Conservation (phyloP, 2,329 filamentous ascomycete genomes). For the Metarhizium guizhouense region DNA sequence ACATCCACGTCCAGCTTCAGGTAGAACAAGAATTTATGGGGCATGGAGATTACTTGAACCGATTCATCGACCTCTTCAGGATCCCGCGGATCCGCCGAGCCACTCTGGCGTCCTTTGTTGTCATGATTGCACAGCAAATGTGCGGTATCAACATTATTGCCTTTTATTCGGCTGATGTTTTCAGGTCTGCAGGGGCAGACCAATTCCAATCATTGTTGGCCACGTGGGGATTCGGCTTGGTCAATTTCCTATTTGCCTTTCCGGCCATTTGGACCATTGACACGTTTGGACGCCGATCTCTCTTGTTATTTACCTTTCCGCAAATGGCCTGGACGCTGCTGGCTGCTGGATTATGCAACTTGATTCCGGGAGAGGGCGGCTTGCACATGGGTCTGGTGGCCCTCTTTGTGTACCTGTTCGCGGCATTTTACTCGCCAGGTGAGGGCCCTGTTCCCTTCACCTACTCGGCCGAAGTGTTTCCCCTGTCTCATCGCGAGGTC, state of each 20-base stretch:
- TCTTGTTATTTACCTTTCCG: constrained; percentile 34
- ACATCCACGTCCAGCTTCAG: constrained; percentile 54
- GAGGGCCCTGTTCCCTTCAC: constrained; percentile 62
- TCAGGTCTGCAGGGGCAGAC: constrained; percentile 46
- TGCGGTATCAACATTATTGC: constrained; percentile 65
- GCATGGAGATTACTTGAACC: constrained; percentile 47
- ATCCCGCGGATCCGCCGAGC: constrained; percentile 62
- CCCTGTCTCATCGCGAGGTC: constrained; percentile 60
- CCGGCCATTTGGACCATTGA: constrained; percentile 53
- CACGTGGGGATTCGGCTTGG: constrained; percentile 48
- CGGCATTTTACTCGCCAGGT: constrained; percentile 39
- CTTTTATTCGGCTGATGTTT: constrained; percentile 63
- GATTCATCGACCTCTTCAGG: constrained; percentile 58
- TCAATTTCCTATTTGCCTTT: constrained; percentile 50
- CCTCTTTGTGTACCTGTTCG: constrained; percentile 48
- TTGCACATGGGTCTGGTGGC: constrained; percentile 37
- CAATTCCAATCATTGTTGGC: constrained; percentile 49
- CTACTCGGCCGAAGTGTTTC: constrained; percentile 62
- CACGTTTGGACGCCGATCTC: constrained; percentile 42
- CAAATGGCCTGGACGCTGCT: constrained; percentile 33
- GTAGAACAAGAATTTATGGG: constrained; percentile 45
- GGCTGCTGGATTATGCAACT: constrained; percentile 38
- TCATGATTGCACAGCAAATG: constrained; percentile 74
- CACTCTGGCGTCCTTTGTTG: constrained; percentile 65
- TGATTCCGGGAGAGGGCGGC: constrained; percentile 31